Evolutionary conservation across 805 yeast species (phyloP).

Genomic region (Blastobotrys robertii): DNA sequence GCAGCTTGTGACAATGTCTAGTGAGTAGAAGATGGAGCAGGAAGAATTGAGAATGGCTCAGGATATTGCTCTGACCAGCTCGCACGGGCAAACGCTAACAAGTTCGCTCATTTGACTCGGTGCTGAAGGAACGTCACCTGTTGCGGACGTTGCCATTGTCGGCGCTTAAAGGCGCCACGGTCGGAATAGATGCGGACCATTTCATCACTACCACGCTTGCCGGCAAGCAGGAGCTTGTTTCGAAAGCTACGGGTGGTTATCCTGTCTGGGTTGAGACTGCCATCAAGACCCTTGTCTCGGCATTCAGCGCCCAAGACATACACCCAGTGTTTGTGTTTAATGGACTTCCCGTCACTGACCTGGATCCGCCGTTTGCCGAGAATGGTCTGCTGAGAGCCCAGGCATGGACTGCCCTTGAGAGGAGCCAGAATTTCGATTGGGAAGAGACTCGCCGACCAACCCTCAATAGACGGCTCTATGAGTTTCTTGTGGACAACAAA

Average conservation of each 20-base stretch:
- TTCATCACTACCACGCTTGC: slow-evolving; percentile 28
- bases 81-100: slow-evolving; percentile 5
- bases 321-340: slow-evolving; percentile 75
- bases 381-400: slow-evolving; percentile 25
- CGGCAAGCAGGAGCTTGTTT: slow-evolving; percentile 23
- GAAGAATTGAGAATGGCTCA: too few relatives aligned
- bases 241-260: slow-evolving; percentile 73
- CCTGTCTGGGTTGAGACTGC: slow-evolving; percentile 51
- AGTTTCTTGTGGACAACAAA: slow-evolving; percentile 43
- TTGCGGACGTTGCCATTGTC: slow-evolving; percentile 55
- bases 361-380: slow-evolving; percentile 19
- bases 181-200: slow-evolving; percentile 81
- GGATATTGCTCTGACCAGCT: too few relatives aligned
- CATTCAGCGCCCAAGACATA: slow-evolving; percentile 50
- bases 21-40: too few relatives aligned
- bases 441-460: slow-evolving; percentile 11
- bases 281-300: slow-evolving; percentile 52
- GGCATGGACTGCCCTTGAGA: slow-evolving; percentile 34
- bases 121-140: slow-evolving; percentile 56
- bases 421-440: slow-evolving; percentile 24
- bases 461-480: slow-evolving; percentile 38
- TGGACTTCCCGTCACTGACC: slow-evolving; percentile 44
- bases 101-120: slow-evolving; percentile 56
- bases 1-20: too few relatives aligned
- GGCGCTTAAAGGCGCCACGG: slow-evolving; percentile 50